Evolutionary conservation across 208 protist genomes (phyloP).

Genomic region (Trichomonas vaginalis): DNA sequence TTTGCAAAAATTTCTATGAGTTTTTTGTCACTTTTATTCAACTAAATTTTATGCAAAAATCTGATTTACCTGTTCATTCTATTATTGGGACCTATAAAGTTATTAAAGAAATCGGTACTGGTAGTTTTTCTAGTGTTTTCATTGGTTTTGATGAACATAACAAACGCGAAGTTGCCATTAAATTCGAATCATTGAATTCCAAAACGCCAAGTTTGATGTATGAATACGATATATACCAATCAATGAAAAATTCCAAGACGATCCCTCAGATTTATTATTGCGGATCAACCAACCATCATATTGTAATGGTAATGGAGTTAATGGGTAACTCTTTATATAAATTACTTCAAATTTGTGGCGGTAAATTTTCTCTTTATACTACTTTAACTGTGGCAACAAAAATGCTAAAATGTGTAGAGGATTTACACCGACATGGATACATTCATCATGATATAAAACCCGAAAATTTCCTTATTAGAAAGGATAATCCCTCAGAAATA

Average conservation of each 20-base stretch:
- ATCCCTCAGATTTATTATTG: slow-evolving; percentile 81
- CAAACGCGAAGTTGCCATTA: not conserved
- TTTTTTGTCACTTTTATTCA: too few species aligned
- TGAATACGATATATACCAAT: slow-evolving; percentile 78
- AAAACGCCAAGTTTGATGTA: slow-evolving; percentile 84
- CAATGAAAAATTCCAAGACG: slow-evolving; percentile 60
- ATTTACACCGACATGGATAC: slow-evolving; percentile 82
- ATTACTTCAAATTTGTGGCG: slow-evolving; percentile 66
- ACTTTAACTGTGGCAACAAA: slow-evolving; percentile 89
- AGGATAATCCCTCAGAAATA: slow-evolving; percentile 49
- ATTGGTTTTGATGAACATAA: not conserved
- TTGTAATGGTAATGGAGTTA: slow-evolving; percentile 95
- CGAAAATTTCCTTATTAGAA: slow-evolving; percentile 95
- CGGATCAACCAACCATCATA: slow-evolving; percentile 81
- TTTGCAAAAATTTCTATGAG: too few species aligned
- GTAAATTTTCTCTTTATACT: slow-evolving; percentile 84
- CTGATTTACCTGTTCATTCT: too few species aligned
- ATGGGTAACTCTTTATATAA: slow-evolving; percentile 89
- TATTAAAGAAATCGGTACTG: not conserved
- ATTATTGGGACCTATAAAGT: not conserved
- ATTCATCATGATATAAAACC: slow-evolving; percentile 85
- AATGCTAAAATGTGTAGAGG: slow-evolving; percentile 79
- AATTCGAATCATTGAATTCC: slow-evolving; percentile 28
- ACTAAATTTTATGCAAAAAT: too few species aligned
- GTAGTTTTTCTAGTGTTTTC: not conserved